Evolutionary conservation across 2,329 filamentous ascomycete species (phyloP).

Genomic region (Colletotrichum sp.): DNA sequence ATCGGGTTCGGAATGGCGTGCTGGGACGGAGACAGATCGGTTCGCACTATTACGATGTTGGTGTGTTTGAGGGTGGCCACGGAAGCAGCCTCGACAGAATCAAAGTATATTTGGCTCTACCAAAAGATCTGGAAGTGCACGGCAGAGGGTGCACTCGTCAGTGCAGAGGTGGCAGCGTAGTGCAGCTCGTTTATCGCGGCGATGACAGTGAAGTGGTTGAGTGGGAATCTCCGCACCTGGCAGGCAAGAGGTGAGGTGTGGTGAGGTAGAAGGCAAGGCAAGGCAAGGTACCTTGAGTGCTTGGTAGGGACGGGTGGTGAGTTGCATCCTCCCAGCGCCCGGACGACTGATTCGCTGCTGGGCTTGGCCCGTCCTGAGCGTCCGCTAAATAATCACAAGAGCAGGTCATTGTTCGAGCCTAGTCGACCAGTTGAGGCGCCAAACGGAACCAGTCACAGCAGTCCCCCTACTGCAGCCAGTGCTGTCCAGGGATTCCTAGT

Average conservation of each 20-base stretch:
- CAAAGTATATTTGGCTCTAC: slow-evolving; percentile 9
- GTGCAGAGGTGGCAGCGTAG: neutral
- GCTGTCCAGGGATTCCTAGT: slow-evolving; percentile 4
- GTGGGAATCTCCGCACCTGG: slow-evolving; percentile 12
- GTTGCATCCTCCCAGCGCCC: slow-evolving; percentile 13
- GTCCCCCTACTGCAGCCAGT: slow-evolving; percentile 3
- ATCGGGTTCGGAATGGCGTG: slow-evolving; percentile 14
- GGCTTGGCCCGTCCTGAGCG: slow-evolving; percentile 14
- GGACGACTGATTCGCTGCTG: slow-evolving; percentile 15
- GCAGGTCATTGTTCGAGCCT: slow-evolving; percentile 19
- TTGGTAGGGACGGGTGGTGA: neutral
- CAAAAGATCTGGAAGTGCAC: neutral
- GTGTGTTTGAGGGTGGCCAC: neutral
- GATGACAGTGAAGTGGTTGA: slow-evolving; percentile 4
- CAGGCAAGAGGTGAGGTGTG: slow-evolving; percentile 7
- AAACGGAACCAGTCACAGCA: slow-evolving; percentile 10
- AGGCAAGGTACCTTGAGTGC: neutral
- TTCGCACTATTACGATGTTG: slow-evolving; percentile 13
- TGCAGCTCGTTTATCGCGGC: slow-evolving; percentile 15
- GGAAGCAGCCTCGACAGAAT: neutral
- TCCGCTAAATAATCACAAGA: slow-evolving; percentile 22
- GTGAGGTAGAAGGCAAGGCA: neutral
- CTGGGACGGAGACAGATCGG: neutral
- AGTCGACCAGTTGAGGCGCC: slow-evolving; percentile 13
- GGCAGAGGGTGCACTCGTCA: neutral